Percentiles rank a stretch among this genome's conserved stretches.
phyloP scores from a whole-genome alignment of 306 rosid species.

The Rosa rugosa region DNA sequence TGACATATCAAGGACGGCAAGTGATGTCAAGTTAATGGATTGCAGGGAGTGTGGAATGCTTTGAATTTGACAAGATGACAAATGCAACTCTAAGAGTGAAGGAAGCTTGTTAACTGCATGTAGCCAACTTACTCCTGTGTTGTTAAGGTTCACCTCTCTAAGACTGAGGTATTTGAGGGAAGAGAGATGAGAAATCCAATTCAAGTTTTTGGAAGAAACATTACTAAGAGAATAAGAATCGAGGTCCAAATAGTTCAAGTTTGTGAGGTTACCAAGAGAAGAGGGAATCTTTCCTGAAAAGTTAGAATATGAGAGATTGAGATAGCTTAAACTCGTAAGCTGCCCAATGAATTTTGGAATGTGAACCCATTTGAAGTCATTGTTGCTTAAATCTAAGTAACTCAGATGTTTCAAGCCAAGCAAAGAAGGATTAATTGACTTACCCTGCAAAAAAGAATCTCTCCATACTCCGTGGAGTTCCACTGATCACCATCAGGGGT shows the following conservation, averaged over 20 bases:
- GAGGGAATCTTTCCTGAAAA: slow-evolving; percentile 12
- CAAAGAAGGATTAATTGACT: neutral
- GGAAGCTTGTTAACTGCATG: slow-evolving; percentile 21
- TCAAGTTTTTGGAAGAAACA: neutral
- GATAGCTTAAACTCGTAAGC: slow-evolving; percentile 3
- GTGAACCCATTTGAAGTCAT: neutral
- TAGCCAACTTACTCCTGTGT: slow-evolving; percentile 11
- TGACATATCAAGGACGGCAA: neutral
- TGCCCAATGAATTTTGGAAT: neutral
- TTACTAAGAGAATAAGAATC: neutral
- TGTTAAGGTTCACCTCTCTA: slow-evolving; percentile 4
- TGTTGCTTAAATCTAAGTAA: neutral
- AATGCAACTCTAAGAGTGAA: slow-evolving; percentile 16
- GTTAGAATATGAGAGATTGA: slow-evolving; percentile 10
- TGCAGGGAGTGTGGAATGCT: neutral
- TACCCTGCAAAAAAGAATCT: neutral
- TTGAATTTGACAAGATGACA: neutral
- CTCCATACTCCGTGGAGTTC: too few species aligned
- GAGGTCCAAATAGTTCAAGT: slow-evolving; percentile 24
- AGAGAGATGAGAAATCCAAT: slow-evolving; percentile 30
- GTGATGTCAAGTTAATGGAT: neutral
- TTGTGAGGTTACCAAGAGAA: slow-evolving; percentile 21
- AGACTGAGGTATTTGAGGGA: slow-evolving; percentile 23
- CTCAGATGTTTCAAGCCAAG: neutral
- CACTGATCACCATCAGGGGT: too few species aligned